phyloP scores from a whole-genome alignment of 495 filamentous ascomycete genomes.

The Pyrenula massariospora region DNA sequence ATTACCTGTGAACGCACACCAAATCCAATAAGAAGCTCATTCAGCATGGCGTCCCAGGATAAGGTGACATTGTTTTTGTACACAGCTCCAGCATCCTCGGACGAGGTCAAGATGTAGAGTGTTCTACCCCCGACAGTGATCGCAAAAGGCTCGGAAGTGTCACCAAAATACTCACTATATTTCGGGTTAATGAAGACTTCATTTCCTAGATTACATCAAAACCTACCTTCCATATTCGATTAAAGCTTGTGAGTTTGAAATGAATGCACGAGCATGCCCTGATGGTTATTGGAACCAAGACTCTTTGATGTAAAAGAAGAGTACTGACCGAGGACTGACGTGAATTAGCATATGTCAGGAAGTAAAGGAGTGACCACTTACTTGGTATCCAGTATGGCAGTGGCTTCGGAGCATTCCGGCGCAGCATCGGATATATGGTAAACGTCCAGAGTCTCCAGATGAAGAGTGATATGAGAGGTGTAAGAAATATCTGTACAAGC shows the following conservation, averaged over 20 bases:
- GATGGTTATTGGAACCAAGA: not conserved
- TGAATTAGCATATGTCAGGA: too few species aligned
- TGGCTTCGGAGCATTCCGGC: slow-evolving; percentile 6
- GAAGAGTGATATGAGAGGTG: too few species aligned
- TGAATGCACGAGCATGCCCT: not conserved
- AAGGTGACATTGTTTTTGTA: slow-evolving; percentile 8
- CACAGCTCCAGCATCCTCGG: slow-evolving; percentile 8
- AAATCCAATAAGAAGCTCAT: too few species aligned
- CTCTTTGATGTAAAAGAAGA: not conserved
- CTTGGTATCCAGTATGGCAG: slow-evolving; percentile 12
- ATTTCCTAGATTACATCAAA: not conserved
- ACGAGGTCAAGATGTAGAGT: slow-evolving; percentile 11
- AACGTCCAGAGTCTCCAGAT: slow-evolving; percentile 10
- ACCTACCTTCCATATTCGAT: not conserved
- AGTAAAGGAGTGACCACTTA: slow-evolving; percentile 1
- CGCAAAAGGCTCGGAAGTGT: slow-evolving; percentile 9
- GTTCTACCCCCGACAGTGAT: slow-evolving; percentile 10
- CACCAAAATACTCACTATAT: not conserved
- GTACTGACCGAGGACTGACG: not conserved
- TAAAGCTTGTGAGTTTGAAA: not conserved
- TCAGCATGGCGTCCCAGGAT: slow-evolving; percentile 4
- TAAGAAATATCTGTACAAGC: too few species aligned
- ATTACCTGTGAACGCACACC: too few species aligned
- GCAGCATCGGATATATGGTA: slow-evolving; percentile 2
- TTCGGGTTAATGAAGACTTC: not conserved